Evolutionary conservation across 768 basidiomycete species (phyloP), one percentile per base, ranked within the genome.

Genomic region (Chalciporus pseudorubinellus): DNA sequence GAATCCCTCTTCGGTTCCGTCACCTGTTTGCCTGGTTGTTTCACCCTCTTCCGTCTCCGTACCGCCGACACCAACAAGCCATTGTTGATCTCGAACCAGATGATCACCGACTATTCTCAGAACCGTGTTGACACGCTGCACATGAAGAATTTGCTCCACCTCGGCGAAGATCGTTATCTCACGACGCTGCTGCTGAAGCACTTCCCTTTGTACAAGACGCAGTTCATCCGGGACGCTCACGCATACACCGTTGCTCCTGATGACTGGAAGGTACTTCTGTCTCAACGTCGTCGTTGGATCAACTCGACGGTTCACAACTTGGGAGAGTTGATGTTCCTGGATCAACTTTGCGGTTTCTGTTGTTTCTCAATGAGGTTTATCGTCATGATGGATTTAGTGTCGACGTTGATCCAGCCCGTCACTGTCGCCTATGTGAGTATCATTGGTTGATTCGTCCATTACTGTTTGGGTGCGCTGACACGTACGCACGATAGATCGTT

Each of bases 361-460:
- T 95, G 92, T 75, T 98, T 98, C 80, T 97, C 93, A 1, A 98
- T 99, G 97, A 84, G 95, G 12, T 98, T 98, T 67, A 77, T 98
- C 33, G 95, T 98, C 62, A 91, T 99, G 83, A 89, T 99, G 61
- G 97, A 98, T 73, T 73, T 98, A 47, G 66, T 99, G 31, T 93
- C 91, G 12, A 93, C 91, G 2, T 65, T 94, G 48, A 87, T 85
- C 22, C 87, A 88, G 51, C 90, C 92, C 1, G 88, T 94, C 59
- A 91, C 87, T 1, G 88, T 93, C 18, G 90, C 84, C 18, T 97
- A 95, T 61, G 92, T 95, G 64, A 65, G 92, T 81, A 21, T 28
- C 43, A 0, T 49, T 6, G 18, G 14, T 26, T 34, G 4, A 28
- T n/a, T 40, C 18, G 3, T 8, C 33, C 50, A 42, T 13, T 19